Base-by-base conservation (phyloP, 495 filamentous ascomycete species). In the Platismatia glauca region DNA sequence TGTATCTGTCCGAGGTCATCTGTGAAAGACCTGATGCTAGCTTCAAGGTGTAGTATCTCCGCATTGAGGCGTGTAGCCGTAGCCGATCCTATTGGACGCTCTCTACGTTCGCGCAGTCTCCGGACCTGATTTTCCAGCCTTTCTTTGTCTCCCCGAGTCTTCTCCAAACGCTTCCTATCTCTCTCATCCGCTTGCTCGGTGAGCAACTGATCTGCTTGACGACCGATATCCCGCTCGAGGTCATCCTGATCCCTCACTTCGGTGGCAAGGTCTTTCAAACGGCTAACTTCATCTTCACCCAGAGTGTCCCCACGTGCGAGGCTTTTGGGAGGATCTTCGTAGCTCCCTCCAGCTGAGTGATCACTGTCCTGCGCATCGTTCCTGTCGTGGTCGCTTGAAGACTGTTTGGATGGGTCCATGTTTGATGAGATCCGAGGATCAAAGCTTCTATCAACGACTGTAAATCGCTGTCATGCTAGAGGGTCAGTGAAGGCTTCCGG, bases 181-280 rank as follows among this genome's bases (percentile, higher is more conserved):
- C 87, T 83, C 74, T 94, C 89, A 70, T 97, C 86, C 31, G 93
- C 91, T 68, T 89, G 87, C 66, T 91, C 89, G 34, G 82, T 83
- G 53, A 97, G 79, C 15, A 89, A 76, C 63, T 83, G 81, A 66
- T 90, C 91, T 1, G 93, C 92, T 73, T 82, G 77, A 34, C 77
- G 75, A 39, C 77, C 72, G 64, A 91, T 86, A 56, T 91, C 89
- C 62, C 87, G 79, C 68, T 93, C 88, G 4, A 93, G 78, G 58
- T 95, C 90, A 73, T 92, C 87, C 70, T 96, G 91, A 69, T 94
- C 81, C 34, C 89, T 85, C 37, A 94, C 83, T 62, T 87, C 83
- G 39, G 86, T 83, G 16, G 89, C 86, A 12, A 95, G 79, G 53
- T 80, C 79, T 64, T 80, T 76, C 7, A 94, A 77, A n/a, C 82